Conservation (phyloP, 2,329 filamentous ascomycete species). For the Phialophora verrucosa region DNA sequence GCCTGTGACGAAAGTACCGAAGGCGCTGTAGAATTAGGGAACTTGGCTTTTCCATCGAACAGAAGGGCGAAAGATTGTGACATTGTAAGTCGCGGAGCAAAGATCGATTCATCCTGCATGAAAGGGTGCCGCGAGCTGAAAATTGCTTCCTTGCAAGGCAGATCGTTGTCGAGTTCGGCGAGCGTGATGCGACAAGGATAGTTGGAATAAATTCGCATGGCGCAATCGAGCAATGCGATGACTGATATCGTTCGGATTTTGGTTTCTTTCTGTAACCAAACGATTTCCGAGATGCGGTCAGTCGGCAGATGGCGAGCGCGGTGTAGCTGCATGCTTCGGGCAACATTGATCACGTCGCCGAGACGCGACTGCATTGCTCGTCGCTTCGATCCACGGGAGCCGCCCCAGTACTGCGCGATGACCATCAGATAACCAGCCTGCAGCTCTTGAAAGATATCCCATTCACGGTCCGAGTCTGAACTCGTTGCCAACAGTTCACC, state of each 20-base stretch:
- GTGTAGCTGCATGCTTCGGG: slow-evolving; percentile 48
- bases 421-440: slow-evolving; percentile 53
- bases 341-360: slow-evolving; percentile 50
- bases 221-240: slow-evolving; percentile 52
- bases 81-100: slow-evolving; percentile 46
- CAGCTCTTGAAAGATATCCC: slow-evolving; percentile 49
- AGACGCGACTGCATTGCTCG: slow-evolving; percentile 53
- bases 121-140: slow-evolving; percentile 53
- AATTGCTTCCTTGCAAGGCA: slow-evolving; percentile 50
- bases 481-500: slow-evolving; percentile 20
- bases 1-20: slow-evolving; percentile 14
- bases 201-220: slow-evolving; percentile 54
- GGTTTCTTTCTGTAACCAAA: slow-evolving; percentile 54
- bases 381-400: slow-evolving; percentile 46
- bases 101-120: slow-evolving; percentile 47
- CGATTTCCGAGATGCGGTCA: slow-evolving; percentile 47
- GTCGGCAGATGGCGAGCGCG: slow-evolving; percentile 48
- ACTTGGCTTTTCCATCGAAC: slow-evolving; percentile 38
- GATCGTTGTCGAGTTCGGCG: slow-evolving; percentile 51
- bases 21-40: slow-evolving; percentile 17
- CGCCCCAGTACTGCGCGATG: slow-evolving; percentile 53
- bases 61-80: slow-evolving; percentile 51
- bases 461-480: slow-evolving; percentile 40
- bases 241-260: slow-evolving; percentile 51
- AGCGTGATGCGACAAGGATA: slow-evolving; percentile 51